These are phyloP conservation scores for Microcos paniculata DNA, from an alignment of 345 rosid species.

Conservation along the genomic window DNA sequence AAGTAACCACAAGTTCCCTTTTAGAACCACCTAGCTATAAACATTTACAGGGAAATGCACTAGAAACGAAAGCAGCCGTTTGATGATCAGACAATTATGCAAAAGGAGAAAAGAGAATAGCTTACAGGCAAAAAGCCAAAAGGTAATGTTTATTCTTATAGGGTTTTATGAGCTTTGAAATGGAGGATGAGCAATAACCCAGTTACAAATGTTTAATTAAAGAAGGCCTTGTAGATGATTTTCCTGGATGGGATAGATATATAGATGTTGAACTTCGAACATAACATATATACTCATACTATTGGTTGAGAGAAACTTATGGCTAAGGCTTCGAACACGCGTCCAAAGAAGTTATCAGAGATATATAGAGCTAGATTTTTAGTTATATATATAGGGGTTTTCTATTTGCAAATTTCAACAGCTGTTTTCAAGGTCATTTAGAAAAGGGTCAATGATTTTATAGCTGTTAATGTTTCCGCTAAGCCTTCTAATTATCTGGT, in stretches of 20 bases:
- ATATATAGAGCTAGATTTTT: neutral
- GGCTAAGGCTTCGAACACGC: conserved; percentile 29
- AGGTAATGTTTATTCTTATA: neutral
- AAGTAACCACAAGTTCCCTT: neutral
- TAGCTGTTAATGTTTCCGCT: neutral
- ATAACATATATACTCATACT: neutral
- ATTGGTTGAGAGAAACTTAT: conserved; percentile 15
- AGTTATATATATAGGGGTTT: neutral
- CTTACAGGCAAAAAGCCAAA: neutral
- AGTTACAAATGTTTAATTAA: neutral
- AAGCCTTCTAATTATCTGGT: neutral
- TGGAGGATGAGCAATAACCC: neutral
- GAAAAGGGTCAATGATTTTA: neutral
- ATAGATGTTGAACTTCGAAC: neutral
- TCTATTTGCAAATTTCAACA: neutral
- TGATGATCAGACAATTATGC: neutral
- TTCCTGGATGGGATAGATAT: too few species aligned
- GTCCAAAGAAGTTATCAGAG: conserved; percentile 9
- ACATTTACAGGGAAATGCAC: neutral
- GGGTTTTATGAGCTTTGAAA: conserved; percentile 5
- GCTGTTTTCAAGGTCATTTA: too few species aligned
- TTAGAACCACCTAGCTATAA: neutral
- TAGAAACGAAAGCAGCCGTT: too few species aligned
- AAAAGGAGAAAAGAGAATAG: neutral
- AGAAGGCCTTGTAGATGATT: too few species aligned